These are phyloP conservation scores for Neurospora hispaniola DNA, from an alignment of 495 filamentous ascomycete species.

Conservation along the genomic window DNA sequence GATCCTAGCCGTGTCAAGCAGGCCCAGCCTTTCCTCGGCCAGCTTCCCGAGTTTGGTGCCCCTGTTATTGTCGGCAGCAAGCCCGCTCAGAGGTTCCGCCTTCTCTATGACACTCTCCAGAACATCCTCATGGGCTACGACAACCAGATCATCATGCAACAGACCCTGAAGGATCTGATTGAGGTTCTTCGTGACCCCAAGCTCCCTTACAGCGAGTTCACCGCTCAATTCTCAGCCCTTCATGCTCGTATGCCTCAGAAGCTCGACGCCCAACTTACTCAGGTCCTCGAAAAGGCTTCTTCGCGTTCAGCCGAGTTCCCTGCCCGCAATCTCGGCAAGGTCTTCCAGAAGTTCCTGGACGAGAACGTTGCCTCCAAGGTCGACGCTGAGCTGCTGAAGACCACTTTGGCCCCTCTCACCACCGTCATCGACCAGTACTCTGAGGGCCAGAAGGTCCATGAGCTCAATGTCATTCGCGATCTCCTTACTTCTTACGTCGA, in stretches of 20 bases:
- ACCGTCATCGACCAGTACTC: slow-evolving; percentile 73
- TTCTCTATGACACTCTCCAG: slow-evolving; percentile 65
- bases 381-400: slow-evolving; percentile 55
- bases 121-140: slow-evolving; percentile 93
- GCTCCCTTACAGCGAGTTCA: slow-evolving; percentile 94
- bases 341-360: slow-evolving; percentile 76
- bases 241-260: slow-evolving; percentile 94
- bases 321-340: slow-evolving; percentile 75
- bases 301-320: slow-evolving; percentile 80
- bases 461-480: slow-evolving; percentile 70
- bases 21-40: slow-evolving; percentile 88
- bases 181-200: slow-evolving; percentile 82
- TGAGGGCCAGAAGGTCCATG: slow-evolving; percentile 84
- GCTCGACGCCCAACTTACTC: slow-evolving; percentile 68
- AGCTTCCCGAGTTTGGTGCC: slow-evolving; percentile 77
- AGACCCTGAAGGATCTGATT: slow-evolving; percentile 79
- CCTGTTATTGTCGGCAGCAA: slow-evolving; percentile 84
- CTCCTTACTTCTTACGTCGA: slow-evolving; percentile 71
- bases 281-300: slow-evolving; percentile 73
- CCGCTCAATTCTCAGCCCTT: slow-evolving; percentile 85
- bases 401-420: slow-evolving; percentile 64
- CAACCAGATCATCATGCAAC: slow-evolving; percentile 92
- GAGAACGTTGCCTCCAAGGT: slow-evolving; percentile 64
- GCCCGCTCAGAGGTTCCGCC: slow-evolving; percentile 75
- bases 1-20: slow-evolving; percentile 96